Evolutionary conservation across 371 early-diverging fungal species (phyloP).

Genomic region (Basidiobolus meristosporus): DNA sequence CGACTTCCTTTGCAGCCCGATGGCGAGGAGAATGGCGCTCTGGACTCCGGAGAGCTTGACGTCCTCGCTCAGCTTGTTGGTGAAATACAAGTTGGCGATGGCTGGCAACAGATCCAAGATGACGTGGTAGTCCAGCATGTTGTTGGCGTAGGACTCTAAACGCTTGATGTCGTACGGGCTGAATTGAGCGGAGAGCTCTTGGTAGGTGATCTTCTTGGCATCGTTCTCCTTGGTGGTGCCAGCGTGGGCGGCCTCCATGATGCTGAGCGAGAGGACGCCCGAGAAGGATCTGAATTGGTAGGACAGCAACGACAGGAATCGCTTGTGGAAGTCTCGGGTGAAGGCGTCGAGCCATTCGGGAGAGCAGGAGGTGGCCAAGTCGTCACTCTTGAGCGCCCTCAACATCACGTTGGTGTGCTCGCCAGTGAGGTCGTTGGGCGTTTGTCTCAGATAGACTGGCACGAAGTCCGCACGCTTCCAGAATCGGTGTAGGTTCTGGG

Average conservation of each 20-base stretch:
- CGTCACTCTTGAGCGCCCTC: slow-evolving; percentile 37
- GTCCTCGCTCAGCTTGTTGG: slow-evolving; percentile 23
- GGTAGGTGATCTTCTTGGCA: slow-evolving; percentile 1
- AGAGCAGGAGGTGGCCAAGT: slow-evolving; percentile 23
- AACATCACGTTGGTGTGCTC: slow-evolving; percentile 96
- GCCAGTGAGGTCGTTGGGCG: slow-evolving; percentile 92
- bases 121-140: slow-evolving; percentile 91
- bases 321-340: slow-evolving; percentile 62
- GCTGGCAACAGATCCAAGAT: slow-evolving; percentile 80
- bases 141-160: slow-evolving; percentile 81
- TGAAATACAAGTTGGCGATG: slow-evolving; percentile 62
- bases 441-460: slow-evolving; percentile 94
- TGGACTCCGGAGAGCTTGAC: slow-evolving; percentile 74
- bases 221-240: slow-evolving; percentile 10
- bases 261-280: slow-evolving; percentile 55
- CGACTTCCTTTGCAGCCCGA: slow-evolving; percentile 83
- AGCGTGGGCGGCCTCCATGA: slow-evolving; percentile 50
- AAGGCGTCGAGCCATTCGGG: slow-evolving; percentile 52
- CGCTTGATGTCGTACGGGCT: slow-evolving; percentile 85
- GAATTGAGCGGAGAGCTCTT: slow-evolving; percentile 19
- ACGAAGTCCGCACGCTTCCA: slow-evolving; percentile 87
- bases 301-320: slow-evolving; percentile 69
- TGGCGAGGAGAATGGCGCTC: slow-evolving; percentile 60
- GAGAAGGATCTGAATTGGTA: slow-evolving; percentile 79
- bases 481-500: slow-evolving; percentile 78